Conservation (phyloP, 352 stramenopile species). For the Phytophthora ohioensis region DNA sequence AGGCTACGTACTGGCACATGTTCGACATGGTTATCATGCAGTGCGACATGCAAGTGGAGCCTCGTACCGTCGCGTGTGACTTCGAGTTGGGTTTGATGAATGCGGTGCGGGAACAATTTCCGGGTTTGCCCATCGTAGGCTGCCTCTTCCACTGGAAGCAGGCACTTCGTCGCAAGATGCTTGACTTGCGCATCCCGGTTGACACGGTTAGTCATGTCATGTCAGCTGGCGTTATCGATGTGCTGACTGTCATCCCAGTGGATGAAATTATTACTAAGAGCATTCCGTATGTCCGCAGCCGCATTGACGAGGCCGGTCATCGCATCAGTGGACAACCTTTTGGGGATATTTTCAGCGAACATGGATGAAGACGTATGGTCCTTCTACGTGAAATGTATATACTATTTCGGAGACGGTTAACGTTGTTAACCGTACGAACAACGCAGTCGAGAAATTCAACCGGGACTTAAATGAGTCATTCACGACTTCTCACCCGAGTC, state of each 20-base stretch:
- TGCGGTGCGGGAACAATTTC: conserved; percentile 2
- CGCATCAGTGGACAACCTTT: neutral
- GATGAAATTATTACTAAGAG: neutral
- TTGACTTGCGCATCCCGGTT: neutral
- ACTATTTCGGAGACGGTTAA: neutral
- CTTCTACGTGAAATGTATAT: neutral
- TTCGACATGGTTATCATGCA: conserved; percentile 4
- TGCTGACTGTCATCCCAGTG: conserved; percentile 3
- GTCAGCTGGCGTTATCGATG: neutral
- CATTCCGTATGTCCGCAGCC: conserved; percentile 2
- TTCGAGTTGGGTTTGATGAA: neutral
- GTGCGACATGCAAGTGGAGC: neutral
- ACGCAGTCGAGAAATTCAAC: neutral
- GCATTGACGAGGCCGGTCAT: neutral
- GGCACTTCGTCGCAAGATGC: conserved; percentile 9
- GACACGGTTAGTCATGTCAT: neutral
- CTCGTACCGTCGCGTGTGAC: neutral
- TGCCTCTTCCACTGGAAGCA: conserved; percentile 3
- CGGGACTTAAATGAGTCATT: neutral
- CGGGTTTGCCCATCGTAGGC: neutral
- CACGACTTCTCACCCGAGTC: neutral
- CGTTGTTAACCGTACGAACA: neutral
- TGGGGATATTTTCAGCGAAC: neutral
- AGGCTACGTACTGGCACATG: conserved; percentile 2
- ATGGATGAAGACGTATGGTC: neutral